These are phyloP conservation scores for Penicillium sp. DNA, from an alignment of 2,329 filamentous ascomycete genomes.

Conservation along the genomic window DNA sequence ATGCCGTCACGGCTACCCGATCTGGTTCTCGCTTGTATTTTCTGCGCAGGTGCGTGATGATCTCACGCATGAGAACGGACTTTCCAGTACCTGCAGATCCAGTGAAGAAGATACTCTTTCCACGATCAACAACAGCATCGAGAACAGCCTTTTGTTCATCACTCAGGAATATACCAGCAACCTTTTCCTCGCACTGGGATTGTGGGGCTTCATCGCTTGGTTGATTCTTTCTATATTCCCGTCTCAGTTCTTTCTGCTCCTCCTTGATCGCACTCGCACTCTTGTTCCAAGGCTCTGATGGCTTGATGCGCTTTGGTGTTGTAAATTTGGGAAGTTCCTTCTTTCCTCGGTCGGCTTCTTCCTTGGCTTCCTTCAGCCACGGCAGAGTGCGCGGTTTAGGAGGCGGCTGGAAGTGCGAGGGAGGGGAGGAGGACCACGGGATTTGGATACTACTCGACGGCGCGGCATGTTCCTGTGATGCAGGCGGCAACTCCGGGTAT, in stretches of 20 bases:
- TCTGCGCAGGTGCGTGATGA: conserved; percentile 72
- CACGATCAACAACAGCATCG: conserved; percentile 71
- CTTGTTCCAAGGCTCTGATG: conserved; percentile 62
- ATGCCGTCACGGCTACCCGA: conserved; percentile 86
- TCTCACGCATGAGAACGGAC: conserved; percentile 88
- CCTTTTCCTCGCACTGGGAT: conserved; percentile 36
- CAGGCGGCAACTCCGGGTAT: conserved; percentile 36
- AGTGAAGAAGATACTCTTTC: conserved; percentile 94
- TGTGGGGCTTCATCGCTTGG: conserved; percentile 42
- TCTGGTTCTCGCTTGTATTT: conserved; percentile 76
- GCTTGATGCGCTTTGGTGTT: conserved; percentile 45
- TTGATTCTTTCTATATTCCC: conserved; percentile 52
- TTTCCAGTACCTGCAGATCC: conserved; percentile 95
- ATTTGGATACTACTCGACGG: conserved; percentile 55
- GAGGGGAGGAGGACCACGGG: conserved; percentile 65
- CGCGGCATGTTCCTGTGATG: conserved; percentile 26
- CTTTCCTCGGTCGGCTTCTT: conserved; percentile 22
- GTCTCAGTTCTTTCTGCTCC: conserved; percentile 67
- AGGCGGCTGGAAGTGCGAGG: conserved; percentile 41
- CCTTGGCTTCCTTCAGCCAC: conserved; percentile 44
- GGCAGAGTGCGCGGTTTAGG: conserved; percentile 65
- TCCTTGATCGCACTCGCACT: conserved; percentile 71
- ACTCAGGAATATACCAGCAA: conserved; percentile 66
- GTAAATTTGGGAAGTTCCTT: conserved; percentile 23
- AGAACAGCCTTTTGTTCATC: conserved; percentile 81